A percentile compares a stretch with the other conserved stretches of the same genome.
These are phyloP conservation scores for Exobasidium cylindrosporum DNA, from an alignment of 1,284 basidiomycete genomes.

Conservation along the genomic window DNA sequence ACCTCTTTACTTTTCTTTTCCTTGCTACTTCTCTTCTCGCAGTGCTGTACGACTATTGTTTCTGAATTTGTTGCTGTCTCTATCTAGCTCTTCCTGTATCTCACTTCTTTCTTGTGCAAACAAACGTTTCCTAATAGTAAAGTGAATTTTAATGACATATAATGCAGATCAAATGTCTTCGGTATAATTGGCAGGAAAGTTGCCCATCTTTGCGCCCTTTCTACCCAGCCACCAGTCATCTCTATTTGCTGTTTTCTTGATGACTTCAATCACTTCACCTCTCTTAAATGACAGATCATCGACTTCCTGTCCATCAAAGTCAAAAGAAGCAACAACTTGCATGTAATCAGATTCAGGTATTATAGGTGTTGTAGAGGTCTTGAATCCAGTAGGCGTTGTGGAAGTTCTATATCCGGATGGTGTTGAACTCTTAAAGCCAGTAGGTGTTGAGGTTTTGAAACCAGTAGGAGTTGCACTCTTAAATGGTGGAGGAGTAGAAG, in stretches of 20 bases:
- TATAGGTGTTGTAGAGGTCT: background rate
- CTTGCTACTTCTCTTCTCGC: too few relatives aligned
- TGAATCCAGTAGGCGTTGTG: constrained; percentile 1
- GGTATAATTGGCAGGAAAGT: constrained; percentile 15
- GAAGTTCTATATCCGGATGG: background rate
- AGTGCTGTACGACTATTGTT: too few relatives aligned
- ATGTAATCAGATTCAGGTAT: background rate
- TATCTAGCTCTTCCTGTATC: too few relatives aligned
- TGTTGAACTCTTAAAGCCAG: background rate
- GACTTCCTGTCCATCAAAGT: constrained; percentile 44
- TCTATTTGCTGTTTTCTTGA: constrained; percentile 32
- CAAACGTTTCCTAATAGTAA: too few relatives aligned
- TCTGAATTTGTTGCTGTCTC: too few relatives aligned
- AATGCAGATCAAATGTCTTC: constrained; percentile 3
- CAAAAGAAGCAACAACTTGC: constrained; percentile 42
- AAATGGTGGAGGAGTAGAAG: background rate
- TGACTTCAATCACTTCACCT: constrained; percentile 50
- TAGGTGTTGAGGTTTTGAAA: background rate
- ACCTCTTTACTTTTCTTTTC: too few relatives aligned
- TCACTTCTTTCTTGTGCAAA: background rate
- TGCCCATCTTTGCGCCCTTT: constrained; percentile 6
- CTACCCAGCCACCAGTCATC: constrained; percentile 52
- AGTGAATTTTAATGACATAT: too few relatives aligned
- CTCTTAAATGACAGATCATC: constrained; percentile 43
- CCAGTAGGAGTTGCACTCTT: background rate